Percentiles rank a stretch among this genome's conserved stretches.
These are phyloP conservation scores for Aspergillus sp. DNA, from an alignment of 2,329 filamentous ascomycete genomes.

Conservation along the genomic window DNA sequence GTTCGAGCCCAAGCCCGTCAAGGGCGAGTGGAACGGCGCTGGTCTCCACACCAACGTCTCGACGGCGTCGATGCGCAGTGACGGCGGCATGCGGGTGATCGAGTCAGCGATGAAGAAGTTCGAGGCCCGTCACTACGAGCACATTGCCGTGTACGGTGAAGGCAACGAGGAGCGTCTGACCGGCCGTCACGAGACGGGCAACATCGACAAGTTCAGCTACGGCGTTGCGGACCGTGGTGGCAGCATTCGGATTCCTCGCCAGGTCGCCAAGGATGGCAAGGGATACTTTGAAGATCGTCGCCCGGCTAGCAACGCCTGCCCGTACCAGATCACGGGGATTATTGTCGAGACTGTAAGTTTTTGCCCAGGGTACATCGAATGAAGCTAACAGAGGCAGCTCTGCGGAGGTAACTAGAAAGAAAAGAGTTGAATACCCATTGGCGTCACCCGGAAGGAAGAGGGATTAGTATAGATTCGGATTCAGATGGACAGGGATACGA, in stretches of 20 bases:
- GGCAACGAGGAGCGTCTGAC: conserved; percentile 93
- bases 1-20: conserved; percentile 89
- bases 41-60: conserved; percentile 93
- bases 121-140: conserved; percentile 66
- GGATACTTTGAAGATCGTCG: conserved; percentile 88
- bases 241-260: conserved; percentile 84
- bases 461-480: conserved; percentile 22
- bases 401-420: conserved; percentile 32
- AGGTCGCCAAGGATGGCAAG: conserved; percentile 75
- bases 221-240: conserved; percentile 94
- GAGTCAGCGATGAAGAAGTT: conserved; percentile 79
- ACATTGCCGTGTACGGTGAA: conserved; percentile 90
- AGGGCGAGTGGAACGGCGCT: conserved; percentile 94
- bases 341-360: conserved; percentile 58
- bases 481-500: no score
- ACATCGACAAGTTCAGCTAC: conserved; percentile 86
- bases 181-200: conserved; percentile 85
- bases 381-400: conserved; percentile 17
- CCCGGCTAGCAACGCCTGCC: conserved; percentile 77
- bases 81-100: conserved; percentile 93
- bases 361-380: background rate
- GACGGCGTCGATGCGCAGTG: conserved; percentile 74
- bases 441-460: conserved; percentile 28
- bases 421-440: conserved; percentile 30
- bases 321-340: conserved; percentile 75